Conservation (phyloP, 371 early-diverging fungal genomes). For the Apophysomyces ossiformis region DNA sequence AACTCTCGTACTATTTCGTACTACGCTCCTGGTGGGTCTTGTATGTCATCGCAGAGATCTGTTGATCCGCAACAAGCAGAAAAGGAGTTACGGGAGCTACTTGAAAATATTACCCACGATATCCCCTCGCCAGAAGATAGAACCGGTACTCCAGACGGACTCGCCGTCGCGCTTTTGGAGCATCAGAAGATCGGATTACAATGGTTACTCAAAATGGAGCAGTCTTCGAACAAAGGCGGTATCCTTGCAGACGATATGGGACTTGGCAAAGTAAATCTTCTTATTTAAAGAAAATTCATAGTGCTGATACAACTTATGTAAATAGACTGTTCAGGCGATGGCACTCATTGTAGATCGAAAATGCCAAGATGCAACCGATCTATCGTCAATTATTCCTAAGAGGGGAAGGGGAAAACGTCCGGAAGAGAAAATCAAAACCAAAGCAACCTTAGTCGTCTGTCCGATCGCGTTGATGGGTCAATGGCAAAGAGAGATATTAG, state of each 20-base stretch:
- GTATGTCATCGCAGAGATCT: neutral
- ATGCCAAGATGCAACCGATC: constrained; percentile 24
- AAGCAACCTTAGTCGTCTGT: constrained; percentile 65
- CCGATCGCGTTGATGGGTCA: constrained; percentile 67
- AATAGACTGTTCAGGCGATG: constrained; percentile 79
- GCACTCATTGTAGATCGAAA: constrained; percentile 67
- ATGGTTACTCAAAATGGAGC: constrained; percentile 67
- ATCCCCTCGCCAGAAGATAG: constrained; percentile 48
- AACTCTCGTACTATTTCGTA: neutral
- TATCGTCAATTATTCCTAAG: neutral
- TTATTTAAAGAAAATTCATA: too few species aligned
- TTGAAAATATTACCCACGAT: constrained; percentile 47
- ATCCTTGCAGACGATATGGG: constrained; percentile 80
- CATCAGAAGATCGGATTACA: constrained; percentile 71
- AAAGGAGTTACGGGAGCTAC: constrained; percentile 45
- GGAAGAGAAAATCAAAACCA: constrained; percentile 26
- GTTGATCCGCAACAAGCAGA: constrained; percentile 26
- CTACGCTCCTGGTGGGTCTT: neutral
- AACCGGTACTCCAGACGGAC: constrained; percentile 55
- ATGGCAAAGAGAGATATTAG: constrained; percentile 65
- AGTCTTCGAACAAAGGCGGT: constrained; percentile 63
- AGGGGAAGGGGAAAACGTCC: neutral
- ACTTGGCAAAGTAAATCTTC: constrained; percentile 38
- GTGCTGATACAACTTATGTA: neutral
- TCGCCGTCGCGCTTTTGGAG: constrained; percentile 52